These are phyloP conservation scores for Chaetomium cochliodes DNA, from an alignment of 495 filamentous ascomycete species.

Conservation along the genomic window DNA sequence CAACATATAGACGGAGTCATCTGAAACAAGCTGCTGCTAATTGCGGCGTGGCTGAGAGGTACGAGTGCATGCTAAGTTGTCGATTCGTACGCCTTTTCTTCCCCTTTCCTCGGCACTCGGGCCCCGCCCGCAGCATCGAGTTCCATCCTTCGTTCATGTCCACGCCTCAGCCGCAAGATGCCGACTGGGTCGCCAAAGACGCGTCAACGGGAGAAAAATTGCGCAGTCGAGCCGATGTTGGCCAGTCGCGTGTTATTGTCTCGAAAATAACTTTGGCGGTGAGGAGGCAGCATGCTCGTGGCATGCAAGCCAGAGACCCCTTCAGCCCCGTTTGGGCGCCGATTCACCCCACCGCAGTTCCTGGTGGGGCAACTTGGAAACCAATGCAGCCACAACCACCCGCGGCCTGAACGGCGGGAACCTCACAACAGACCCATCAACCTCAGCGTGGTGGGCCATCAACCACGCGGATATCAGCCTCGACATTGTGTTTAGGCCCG, in stretches of 20 bases:
- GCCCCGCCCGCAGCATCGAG: too few relatives aligned
- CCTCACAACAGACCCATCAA: neutral
- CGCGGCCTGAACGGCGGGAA: neutral
- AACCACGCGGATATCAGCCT: neutral
- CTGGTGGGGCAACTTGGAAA: neutral
- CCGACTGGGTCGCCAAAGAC: constrained; percentile 9
- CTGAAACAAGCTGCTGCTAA: constrained; percentile 19
- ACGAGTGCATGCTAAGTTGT: neutral
- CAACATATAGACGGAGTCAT: constrained; percentile 6
- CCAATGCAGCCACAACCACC: neutral
- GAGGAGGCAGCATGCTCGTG: constrained; percentile 14
- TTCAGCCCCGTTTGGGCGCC: constrained; percentile 17
- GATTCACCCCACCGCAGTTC: neutral
- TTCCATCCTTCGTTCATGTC: neutral
- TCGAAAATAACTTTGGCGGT: constrained; percentile 26
- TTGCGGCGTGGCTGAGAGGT: constrained; percentile 8
- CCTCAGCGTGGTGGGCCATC: neutral
- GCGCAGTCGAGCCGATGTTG: constrained; percentile 10
- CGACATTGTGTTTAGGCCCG: too few relatives aligned
- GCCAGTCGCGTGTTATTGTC: constrained; percentile 6
- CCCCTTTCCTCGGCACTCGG: too few relatives aligned
- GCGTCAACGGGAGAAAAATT: constrained; percentile 12
- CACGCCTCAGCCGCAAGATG: constrained; percentile 3
- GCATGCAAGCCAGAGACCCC: constrained; percentile 2
- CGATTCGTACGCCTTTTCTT: too few relatives aligned